phyloP scores from a whole-genome alignment of 1,139 yeast species.

The Hyphopichia wangnamkhiaoensis region DNA sequence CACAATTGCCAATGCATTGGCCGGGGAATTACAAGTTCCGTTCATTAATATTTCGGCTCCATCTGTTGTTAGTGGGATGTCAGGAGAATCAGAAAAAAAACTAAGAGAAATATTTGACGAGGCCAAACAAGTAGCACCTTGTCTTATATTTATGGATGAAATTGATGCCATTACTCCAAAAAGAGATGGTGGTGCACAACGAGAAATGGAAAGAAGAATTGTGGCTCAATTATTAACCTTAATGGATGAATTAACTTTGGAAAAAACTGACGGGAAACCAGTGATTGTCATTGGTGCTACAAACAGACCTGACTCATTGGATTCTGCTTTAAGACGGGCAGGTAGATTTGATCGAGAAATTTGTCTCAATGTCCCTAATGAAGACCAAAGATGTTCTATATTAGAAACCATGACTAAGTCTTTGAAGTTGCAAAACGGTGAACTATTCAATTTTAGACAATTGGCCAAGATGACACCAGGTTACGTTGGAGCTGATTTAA shows the following conservation, averaged over 20 bases:
- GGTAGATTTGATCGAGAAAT: constrained; percentile 53
- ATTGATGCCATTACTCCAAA: constrained; percentile 98
- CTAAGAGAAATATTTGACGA: constrained; percentile 91
- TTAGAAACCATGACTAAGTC: constrained; percentile 69
- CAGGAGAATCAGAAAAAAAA: constrained; percentile 97
- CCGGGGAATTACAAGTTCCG: constrained; percentile 93
- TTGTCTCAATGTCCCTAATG: constrained; percentile 86
- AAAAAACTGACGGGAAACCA: constrained; percentile 88
- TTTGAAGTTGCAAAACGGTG: constrained; percentile 64
- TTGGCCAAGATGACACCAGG: constrained; percentile 96
- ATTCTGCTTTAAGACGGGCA: constrained; percentile 49
- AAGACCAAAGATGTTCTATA: constrained; percentile 75
- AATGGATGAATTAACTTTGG: constrained; percentile 88
- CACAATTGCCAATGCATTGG: constrained; percentile 91
- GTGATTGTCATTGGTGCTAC: constrained; percentile 60
- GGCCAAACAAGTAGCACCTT: constrained; percentile 87
- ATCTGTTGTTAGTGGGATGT: constrained; percentile 98
- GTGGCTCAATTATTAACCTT: constrained; percentile 94
- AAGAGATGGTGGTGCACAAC: constrained; percentile 91
- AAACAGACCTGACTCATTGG: constrained; percentile 50
- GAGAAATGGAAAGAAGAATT: constrained; percentile 97
- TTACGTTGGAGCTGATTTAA: constrained; percentile 95
- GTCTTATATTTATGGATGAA: constrained; percentile 89
- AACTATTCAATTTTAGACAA: constrained; percentile 60
- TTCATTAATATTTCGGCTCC: constrained; percentile 93